Evolutionary conservation across 352 stramenopile species (phyloP), one percentile per base, ranked within the genome.

Genomic region (Phytophthora colocasiae): DNA sequence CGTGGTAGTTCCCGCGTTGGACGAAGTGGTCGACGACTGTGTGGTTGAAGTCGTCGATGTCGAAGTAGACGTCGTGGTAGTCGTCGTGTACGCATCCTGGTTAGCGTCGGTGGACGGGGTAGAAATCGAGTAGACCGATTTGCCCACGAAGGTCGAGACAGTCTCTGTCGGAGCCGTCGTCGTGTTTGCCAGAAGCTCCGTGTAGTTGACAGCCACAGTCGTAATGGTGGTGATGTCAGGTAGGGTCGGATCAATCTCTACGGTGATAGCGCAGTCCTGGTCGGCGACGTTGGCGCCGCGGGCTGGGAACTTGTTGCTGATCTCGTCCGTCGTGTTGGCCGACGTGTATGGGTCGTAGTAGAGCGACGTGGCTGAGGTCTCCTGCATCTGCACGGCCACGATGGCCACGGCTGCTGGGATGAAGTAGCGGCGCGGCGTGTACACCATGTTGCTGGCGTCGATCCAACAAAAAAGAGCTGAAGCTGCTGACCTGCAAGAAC

Each of bases 41-140:
- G 55, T 38, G n/a, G 63, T 58, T 1, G 55, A 53, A 14, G 43
- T 68, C 24, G 36, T 38, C 8, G 60, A 57, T 31, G 53, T 64
- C 2, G 61, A 58, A 1, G 61, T 69, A 19, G 60, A 69, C 31
- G 61, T 69, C 0, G 36, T 40, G 9, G 61, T 64, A 3, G 62
- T 69, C 12, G 11, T 69, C 32, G 64, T 64, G 58, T 72, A 72
- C 29, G 64, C 50, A 50, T 72, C 64, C 52, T 72, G 64, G 58
- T 72, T 12, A 29, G 59, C 50, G 22, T 19, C 47, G 14, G 44
- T 34, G 11, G 64, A 40, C 15, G 64, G 64, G 11, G 59, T 59
- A 31, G 6, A 10, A 45, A 55, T 45, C 24, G 40, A 56, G 2
- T 53, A 12, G 12, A 64, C 36, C 8, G 36, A 24, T 2, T 46